Conservation (phyloP, 2,329 filamentous ascomycete species). For the Aspergillus caelatus region DNA sequence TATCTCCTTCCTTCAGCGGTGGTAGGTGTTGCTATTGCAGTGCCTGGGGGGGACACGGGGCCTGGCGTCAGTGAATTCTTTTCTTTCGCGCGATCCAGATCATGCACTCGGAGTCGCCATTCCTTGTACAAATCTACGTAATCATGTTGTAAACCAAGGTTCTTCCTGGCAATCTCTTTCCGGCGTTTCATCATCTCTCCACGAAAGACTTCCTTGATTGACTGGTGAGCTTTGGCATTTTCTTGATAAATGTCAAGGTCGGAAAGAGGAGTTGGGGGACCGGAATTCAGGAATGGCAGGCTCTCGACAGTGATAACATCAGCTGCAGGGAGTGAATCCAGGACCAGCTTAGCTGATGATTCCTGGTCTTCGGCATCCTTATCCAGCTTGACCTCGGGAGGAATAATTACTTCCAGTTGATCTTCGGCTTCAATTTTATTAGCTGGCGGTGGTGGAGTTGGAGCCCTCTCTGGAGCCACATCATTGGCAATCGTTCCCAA, state of each 20-base stretch:
- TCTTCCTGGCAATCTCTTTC: conserved; percentile 42
- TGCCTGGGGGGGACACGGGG: conserved; percentile 38
- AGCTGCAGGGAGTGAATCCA: conserved; percentile 20
- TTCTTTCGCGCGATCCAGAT: conserved; percentile 46
- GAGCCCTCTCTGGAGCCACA: conserved; percentile 25
- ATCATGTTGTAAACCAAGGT: conserved; percentile 43
- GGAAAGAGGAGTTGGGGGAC: conserved; percentile 47
- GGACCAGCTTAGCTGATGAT: conserved; percentile 13
- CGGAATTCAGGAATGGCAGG: conserved; percentile 49
- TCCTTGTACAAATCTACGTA: conserved; percentile 47
- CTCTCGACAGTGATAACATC: conserved; percentile 43
- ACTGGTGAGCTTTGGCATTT: conserved; percentile 40
- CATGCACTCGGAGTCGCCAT: conserved; percentile 48
- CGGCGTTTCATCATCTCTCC: conserved; percentile 42
- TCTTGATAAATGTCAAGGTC: conserved; percentile 50
- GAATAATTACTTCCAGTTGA: conserved; percentile 5
- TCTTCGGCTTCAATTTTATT: conserved; percentile 7
- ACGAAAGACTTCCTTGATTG: conserved; percentile 42
- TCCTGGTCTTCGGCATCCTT: conserved; percentile 19
- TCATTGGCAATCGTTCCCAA: conserved; percentile 47
- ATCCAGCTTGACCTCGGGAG: conserved; percentile 19
- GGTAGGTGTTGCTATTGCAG: conserved; percentile 33
- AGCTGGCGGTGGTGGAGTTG: conserved; percentile 8
- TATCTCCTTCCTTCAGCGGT: conserved; percentile 45
- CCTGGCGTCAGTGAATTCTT: conserved; percentile 41